Evolutionary conservation across 2,329 filamentous ascomycete species (phyloP), one percentile per base, ranked within the genome.

Genomic region (Diaporthe vexans): DNA sequence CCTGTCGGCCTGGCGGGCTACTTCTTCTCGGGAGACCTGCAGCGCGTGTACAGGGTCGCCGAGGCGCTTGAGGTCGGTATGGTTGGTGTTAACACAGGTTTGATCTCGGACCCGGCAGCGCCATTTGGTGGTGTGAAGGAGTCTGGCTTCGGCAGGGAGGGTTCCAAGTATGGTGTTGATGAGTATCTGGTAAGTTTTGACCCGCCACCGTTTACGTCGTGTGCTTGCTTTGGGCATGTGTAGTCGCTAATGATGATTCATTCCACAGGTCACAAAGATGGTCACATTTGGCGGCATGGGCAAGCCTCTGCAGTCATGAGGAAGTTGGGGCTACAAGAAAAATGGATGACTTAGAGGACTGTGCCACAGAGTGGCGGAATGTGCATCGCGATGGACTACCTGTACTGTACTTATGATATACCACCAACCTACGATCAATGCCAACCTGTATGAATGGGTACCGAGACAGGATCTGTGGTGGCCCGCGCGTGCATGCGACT

Each of bases 1-100:
- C 92, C 96, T 70, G 95, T 98, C 51, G 97, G 97, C 1, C 88
- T 99, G 48, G 97, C 96, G 0, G 96, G 94, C 0, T 98, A 98
- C 86, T 98, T 99, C 86, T 98, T 94, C 87, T 95, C 90, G 8
- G 84, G 85, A 67, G 89, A 94, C 79, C 76, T 93, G 17, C 86
- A 89, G 79, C 84, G 92, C 9, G 87, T 91, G 37, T 85, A 87
- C 78, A 86, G 92, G 63, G 89, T 94, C 0, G 90, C 91, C 0
- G 92, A 94, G 84, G 88, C 88, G 21, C 85, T 97, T 52, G 93
- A 97, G 81, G 94, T 96, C 1, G 95, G 94, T 71, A 97, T 97
- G 95, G 91, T 97, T 1, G 94, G 94, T 72, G 91, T 95, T 75
- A 96, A 96, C 83, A 95, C 93, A 0, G 94, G 94, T 1, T 75